Percentiles rank a stretch among this genome's conserved stretches.
Conservation (phyloP, 1,284 basidiomycete species). For the Ceratobasidium sp. region DNA sequence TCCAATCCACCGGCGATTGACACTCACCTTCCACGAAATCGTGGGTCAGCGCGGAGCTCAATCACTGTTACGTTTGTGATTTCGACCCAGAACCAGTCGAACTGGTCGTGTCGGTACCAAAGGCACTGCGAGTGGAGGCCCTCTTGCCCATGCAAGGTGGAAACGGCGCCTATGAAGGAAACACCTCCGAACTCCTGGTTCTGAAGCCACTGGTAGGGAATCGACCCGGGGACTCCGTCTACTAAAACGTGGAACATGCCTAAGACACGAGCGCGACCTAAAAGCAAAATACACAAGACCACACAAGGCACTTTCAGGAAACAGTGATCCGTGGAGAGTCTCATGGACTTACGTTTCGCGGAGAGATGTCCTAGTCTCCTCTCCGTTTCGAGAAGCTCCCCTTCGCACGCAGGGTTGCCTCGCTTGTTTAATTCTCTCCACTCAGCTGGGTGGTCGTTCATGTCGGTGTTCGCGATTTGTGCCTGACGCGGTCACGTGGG, state of each 20-base stretch:
- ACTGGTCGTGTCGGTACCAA: neutral
- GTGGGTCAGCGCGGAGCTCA: neutral
- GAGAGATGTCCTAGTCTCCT: neutral
- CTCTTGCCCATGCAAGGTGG: neutral
- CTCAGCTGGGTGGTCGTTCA: neutral
- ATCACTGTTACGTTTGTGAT: neutral
- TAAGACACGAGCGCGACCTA: neutral
- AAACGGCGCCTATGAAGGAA: neutral
- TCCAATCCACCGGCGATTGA: too few species aligned
- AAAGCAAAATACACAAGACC: neutral
- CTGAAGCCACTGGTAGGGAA: neutral
- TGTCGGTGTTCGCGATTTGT: neutral
- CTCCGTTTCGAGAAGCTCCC: neutral
- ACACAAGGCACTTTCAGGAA: neutral
- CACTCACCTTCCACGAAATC: conserved; percentile 3
- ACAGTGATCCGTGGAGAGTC: neutral
- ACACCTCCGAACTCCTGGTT: neutral
- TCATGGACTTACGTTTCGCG: neutral
- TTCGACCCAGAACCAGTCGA: conserved; percentile 12
- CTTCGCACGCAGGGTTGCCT: neutral
- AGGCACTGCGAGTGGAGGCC: conserved; percentile 1
- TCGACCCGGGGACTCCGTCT: neutral
- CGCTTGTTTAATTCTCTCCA: neutral
- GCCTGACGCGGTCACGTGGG: too few species aligned
- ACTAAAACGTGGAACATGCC: neutral